Base-by-base conservation (phyloP, 345 rosid species). In the Arabis hirsuta region DNA sequence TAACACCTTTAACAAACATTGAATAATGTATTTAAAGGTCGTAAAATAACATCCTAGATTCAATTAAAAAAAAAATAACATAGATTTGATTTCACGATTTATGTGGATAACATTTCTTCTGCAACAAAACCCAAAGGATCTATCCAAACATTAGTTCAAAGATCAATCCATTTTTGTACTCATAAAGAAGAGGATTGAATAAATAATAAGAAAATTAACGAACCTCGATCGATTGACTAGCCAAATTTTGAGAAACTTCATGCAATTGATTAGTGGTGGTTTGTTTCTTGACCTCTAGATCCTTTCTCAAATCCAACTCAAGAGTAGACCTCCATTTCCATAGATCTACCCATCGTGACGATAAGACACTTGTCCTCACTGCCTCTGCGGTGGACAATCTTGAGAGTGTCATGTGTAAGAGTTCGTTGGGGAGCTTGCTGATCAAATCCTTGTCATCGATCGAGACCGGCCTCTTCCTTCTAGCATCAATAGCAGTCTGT, bases 241-340 rank as follows among this genome's bases (percentile, higher is more conserved):
- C 32, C 32, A 29, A 29, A 29, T 29, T 5, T 29, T 29, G 32
- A 24, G 76, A 62, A 32, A 32, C 68, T n/a, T 24, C 1, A 22
- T 7, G 3, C 32, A 32, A 6, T 32, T 9, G 32, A 29, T 29
- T 4, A 29, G 32, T 29, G 3, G 26, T 27, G 6, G 32, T 29
- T 29, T 4, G 38, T 34, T 1, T 5, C 20, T 44, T 1, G 9
- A 45, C 1, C 6, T 9, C 11, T 36, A 36, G 11, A 3, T 36
- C 41, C 41, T 11, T 24, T 14, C 27, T 46, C 64, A 72, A 45
- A 10, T 54, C 76, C 10, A 72, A 6, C 13, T 6, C 22, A 3
- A 72, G 16, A 55, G 36, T 19, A 34, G 26, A 42, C 1, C 14
- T 55, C 19, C 5, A 1, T 6, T 55, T 72, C 76, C 76, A 72